Evolutionary conservation across 306 rosid species (phyloP).

Genomic region (Castanea crenata): DNA sequence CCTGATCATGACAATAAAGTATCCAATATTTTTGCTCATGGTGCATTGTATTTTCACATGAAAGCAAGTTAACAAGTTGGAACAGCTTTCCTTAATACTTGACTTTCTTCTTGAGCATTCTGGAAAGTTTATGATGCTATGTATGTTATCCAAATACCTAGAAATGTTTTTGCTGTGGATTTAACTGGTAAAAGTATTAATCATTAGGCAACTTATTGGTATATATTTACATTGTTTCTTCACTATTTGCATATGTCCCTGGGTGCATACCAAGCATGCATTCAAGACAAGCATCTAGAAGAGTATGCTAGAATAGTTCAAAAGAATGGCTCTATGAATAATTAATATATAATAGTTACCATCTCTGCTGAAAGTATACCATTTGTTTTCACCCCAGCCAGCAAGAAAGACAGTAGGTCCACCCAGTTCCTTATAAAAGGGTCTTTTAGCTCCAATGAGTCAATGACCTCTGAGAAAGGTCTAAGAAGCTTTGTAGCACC

Average conservation of each 20-base stretch:
- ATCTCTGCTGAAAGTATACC: constrained; percentile 88
- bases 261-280: background rate
- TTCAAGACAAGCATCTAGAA: background rate
- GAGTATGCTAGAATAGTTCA: background rate
- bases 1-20: background rate
- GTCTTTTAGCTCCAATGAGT: constrained; percentile 66
- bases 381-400: constrained; percentile 86
- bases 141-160: background rate
- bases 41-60: background rate
- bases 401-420: constrained; percentile 87
- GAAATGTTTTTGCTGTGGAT: background rate
- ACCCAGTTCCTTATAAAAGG: constrained; percentile 84
- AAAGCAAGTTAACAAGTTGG: background rate
- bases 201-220: background rate
- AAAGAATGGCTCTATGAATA: background rate
- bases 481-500: constrained; percentile 79
- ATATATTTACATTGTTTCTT: background rate
- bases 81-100: background rate
- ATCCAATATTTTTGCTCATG: background rate
- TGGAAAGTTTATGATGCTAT: background rate
- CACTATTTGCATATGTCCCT: background rate
- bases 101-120: background rate
- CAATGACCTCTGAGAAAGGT: constrained; percentile 87
- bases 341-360: constrained; percentile 44
- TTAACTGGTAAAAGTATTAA: background rate